Base-by-base conservation (phyloP, 2,329 filamentous ascomycete species). In the Fusarium aywerte region DNA sequence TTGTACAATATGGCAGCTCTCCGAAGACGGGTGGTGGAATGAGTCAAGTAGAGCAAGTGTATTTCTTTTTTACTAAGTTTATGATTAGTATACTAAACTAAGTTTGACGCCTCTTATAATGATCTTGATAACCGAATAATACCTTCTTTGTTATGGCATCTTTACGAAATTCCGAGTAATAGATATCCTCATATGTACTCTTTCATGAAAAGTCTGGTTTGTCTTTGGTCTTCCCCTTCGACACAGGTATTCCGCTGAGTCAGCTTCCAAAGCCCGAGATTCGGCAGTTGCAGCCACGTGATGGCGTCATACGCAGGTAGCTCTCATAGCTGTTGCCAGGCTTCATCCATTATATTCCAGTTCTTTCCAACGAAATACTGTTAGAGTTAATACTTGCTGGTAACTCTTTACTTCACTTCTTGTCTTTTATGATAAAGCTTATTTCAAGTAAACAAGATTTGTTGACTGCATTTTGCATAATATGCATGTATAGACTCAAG, bases 301-400 rank as follows among this genome's bases (percentile, higher is more conserved):
- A 69, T 62, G 60, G 48, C 65, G 65, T 68, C 65, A 68, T 66
- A 65, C 12, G 40, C 27, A 47, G 23, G 35, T 12, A 20, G 55
- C 54, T 67, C 44, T 58, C 44, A 52, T 33, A 45, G 42, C 31
- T 54, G 18, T 33, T 47, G 18, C 36, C 35, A 32, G n/a, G 31
- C 31, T 55, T 51, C 47, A 54, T 43, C 51, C 58, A 57, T 58
- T 48, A 62, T 20, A 35, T 40, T 18, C 36, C 57, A 35, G 35
- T 21, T 18, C 38, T 29, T 25, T 39, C 57, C 51, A 5, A 33
- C 25, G 15, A 36, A 20, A 20, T 27, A 43, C 39, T 25, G 36
- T 35, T 45, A 18, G 23, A 47, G 27, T 51, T 53, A 15, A 48
- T 65, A 39, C 9, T 40, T 47, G n/a, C 33, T 13, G 42, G 18